phyloP scores from a whole-genome alignment of 2,329 filamentous ascomycete species.

The Colletotrichum incanum region DNA sequence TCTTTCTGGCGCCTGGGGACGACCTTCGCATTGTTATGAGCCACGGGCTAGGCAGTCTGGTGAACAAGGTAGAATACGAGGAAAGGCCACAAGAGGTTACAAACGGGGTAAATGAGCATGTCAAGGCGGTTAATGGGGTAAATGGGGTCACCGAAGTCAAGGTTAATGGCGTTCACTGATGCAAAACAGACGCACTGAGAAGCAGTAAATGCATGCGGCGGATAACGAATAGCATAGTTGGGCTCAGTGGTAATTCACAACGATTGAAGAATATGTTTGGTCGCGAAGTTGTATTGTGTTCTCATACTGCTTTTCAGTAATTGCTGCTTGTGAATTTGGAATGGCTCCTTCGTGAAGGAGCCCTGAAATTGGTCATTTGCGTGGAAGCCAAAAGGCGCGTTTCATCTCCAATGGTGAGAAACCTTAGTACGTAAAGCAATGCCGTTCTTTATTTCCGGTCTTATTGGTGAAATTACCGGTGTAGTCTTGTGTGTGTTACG shows the following conservation, averaged over 20 bases:
- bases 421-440: neutral
- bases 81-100: neutral
- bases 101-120: neutral
- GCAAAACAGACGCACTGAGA: neutral
- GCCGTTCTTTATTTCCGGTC: too few relatives aligned
- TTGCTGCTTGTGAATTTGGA: too few relatives aligned
- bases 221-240: too few relatives aligned
- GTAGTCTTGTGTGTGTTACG: too few relatives aligned
- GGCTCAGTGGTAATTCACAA: neutral
- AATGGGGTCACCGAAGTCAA: constrained; percentile 21
- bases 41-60: constrained; percentile 46
- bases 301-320: neutral
- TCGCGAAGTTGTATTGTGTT: neutral
- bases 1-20: constrained; percentile 43
- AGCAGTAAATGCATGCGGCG: too few relatives aligned
- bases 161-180: constrained; percentile 27
- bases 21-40: constrained; percentile 44
- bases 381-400: neutral
- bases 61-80: constrained; percentile 43
- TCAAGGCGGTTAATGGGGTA: constrained; percentile 24
- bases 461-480: neutral
- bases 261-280: fast-evolving
- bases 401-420: neutral
- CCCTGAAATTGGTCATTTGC: neutral
- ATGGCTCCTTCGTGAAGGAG: neutral